phyloP scores from a whole-genome alignment of 495 filamentous ascomycete genomes.

The Clavariopsis aquatica region DNA sequence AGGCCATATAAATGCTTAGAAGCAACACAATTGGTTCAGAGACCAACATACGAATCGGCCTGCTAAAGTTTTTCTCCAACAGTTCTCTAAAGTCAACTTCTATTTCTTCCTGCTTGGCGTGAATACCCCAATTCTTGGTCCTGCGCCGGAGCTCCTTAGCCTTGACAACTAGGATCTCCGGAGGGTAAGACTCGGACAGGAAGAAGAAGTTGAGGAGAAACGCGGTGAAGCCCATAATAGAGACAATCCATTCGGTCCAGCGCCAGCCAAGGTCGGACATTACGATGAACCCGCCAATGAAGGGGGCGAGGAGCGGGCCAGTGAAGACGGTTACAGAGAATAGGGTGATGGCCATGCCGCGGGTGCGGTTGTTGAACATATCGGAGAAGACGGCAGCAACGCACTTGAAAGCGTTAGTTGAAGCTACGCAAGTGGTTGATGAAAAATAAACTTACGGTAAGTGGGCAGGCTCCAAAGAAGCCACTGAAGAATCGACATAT shows the following conservation, averaged over 20 bases:
- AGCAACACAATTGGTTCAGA: conserved; percentile 74
- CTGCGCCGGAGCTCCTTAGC: conserved; percentile 75
- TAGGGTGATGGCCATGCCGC: conserved; percentile 78
- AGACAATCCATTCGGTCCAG: conserved; percentile 75
- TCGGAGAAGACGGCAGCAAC: conserved; percentile 88
- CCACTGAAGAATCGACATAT: conserved; percentile 85
- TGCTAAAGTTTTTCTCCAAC: conserved; percentile 77
- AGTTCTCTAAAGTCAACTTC: conserved; percentile 81
- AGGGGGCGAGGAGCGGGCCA: conserved; percentile 78
- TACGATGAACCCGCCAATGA: conserved; percentile 82
- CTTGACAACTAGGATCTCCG: conserved; percentile 74
- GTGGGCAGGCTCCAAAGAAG: conserved; percentile 69
- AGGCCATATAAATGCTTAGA: conserved; percentile 74
- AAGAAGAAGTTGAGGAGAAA: conserved; percentile 70
- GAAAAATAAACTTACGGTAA: conserved; percentile 58
- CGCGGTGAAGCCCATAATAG: conserved; percentile 76
- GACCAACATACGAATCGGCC: conserved; percentile 77
- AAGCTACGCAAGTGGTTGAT: not conserved
- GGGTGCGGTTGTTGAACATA: conserved; percentile 76
- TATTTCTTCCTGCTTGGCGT: conserved; percentile 91
- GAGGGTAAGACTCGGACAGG: conserved; percentile 81
- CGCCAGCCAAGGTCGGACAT: conserved; percentile 72
- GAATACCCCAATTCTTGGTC: conserved; percentile 90
- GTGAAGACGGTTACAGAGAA: conserved; percentile 85
- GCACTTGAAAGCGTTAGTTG: conserved; percentile 16